Conservation (phyloP, 2,329 filamentous ascomycete genomes). For the Orbilia quercus region DNA sequence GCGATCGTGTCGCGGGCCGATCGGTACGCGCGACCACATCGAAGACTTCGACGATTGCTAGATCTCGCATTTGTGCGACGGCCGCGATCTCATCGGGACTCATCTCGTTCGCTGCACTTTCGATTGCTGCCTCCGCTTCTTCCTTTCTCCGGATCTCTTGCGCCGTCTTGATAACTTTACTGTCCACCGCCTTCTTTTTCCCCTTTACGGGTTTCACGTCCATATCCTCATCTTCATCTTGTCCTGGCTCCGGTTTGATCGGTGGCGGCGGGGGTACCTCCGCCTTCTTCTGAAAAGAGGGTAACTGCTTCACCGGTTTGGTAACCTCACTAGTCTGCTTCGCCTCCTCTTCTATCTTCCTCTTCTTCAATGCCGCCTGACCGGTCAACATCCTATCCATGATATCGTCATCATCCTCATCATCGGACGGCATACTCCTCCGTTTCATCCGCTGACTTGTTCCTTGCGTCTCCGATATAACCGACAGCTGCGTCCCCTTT, state of each 20-base stretch:
- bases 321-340: slow-evolving; percentile 9
- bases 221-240: slow-evolving; percentile 47
- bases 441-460: slow-evolving; percentile 30
- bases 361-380: slow-evolving; percentile 80
- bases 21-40: slow-evolving; percentile 67
- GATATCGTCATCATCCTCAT: slow-evolving; percentile 65
- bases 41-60: slow-evolving; percentile 82
- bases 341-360: slow-evolving; percentile 72
- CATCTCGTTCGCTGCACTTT: slow-evolving; percentile 69
- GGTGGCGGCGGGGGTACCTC: slow-evolving; percentile 23
- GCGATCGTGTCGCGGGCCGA: slow-evolving; percentile 58
- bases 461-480: slow-evolving; percentile 36
- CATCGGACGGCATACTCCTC: slow-evolving; percentile 55
- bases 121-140: slow-evolving; percentile 71
- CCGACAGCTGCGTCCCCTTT: slow-evolving; percentile 30
- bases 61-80: slow-evolving; percentile 76
- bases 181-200: slow-evolving; percentile 64
- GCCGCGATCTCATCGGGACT: slow-evolving; percentile 66
- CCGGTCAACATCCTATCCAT: slow-evolving; percentile 81
- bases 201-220: slow-evolving; percentile 62
- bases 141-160: slow-evolving; percentile 73
- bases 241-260: slow-evolving; percentile 27
- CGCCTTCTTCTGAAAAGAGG: slow-evolving; percentile 29
- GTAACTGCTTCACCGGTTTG: slow-evolving; percentile 36
- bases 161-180: slow-evolving; percentile 72